Evolutionary conservation across 208 protist species (phyloP), one percentile per base, ranked within the genome.

Genomic region (Leptomonas pyrrhocoris): DNA sequence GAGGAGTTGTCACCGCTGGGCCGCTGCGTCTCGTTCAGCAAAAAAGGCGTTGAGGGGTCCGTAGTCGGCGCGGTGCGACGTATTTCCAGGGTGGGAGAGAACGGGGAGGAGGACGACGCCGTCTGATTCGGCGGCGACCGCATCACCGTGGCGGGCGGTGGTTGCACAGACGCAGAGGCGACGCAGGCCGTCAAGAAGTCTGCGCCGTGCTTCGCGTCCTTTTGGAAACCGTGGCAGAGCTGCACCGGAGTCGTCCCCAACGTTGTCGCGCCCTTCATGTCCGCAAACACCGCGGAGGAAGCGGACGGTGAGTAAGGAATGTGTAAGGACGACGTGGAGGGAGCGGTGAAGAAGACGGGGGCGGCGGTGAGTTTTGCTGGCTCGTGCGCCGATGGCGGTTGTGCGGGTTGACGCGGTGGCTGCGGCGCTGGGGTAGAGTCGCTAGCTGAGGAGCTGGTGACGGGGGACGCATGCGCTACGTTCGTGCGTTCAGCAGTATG

Each of bases 1-100:
- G 12, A 59, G 40, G 27, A 19, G 12, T 21, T 9, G 34, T 15
- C 3, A 54, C 34, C 27, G 42, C 54, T 55, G 19, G 56, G 66
- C 18, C 56, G 66, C 34, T 38, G 40, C n/a, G 66, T 57, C 16
- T 48, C 30, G 16, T 48, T 54, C 25, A 34, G 49, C 8, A 23
- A 48, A 12, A 56, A 12, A 18, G 48, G 63, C 13, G 56, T 23
- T 18, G 28, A 36, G 9, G 54, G 63, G 25, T 38, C 55, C 5
- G 18, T 43, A 18, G 38, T 25, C 27, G 27, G 13, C 5, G 28
- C 45, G 16, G 18, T 12, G 4, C 18, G 42, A 6, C 43, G 58
- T 12, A 11, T 12, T 21, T 51, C 2, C 4, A 42, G 58, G 1
- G 58, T 51, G 43, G 1, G 11, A 4, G 56, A 59, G 15, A 18